These are phyloP conservation scores for Stachybotrys echinatus DNA, from an alignment of 2,329 filamentous ascomycete species.

Conservation along the genomic window DNA sequence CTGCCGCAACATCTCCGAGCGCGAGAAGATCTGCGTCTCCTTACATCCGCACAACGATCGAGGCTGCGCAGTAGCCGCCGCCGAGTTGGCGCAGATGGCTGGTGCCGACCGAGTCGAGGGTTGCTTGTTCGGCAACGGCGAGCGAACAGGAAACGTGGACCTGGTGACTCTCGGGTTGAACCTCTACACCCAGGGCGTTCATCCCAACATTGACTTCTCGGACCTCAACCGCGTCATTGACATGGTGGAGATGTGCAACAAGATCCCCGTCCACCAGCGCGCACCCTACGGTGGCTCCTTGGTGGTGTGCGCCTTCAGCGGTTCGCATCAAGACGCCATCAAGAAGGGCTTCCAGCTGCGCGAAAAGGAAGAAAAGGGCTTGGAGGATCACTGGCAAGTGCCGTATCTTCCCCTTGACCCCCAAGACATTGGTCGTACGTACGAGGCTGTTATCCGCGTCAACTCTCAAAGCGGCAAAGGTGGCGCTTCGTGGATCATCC, in stretches of 20 bases:
- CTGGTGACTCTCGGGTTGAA: constrained; percentile 89
- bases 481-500: constrained; percentile 89
- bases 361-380: constrained; percentile 49
- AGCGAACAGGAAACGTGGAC: constrained; percentile 93
- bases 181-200: constrained; percentile 88
- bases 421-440: constrained; percentile 89
- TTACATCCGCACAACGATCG: constrained; percentile 94
- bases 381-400: constrained; percentile 72
- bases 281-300: constrained; percentile 88
- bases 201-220: constrained; percentile 84
- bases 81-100: constrained; percentile 93
- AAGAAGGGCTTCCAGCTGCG: constrained; percentile 51
- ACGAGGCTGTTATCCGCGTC: constrained; percentile 96
- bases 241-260: constrained; percentile 86
- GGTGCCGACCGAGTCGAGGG: constrained; percentile 93
- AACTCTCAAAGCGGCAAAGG: constrained; percentile 96
- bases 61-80: constrained; percentile 82
- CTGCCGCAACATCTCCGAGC: constrained; percentile 75
- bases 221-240: constrained; percentile 83
- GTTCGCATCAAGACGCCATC: constrained; percentile 81
- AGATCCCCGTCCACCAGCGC: constrained; percentile 86
- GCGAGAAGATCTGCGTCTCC: constrained; percentile 83
- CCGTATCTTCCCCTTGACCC: constrained; percentile 93
- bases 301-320: constrained; percentile 88
- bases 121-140: constrained; percentile 81